These are phyloP conservation scores for Pichia rugopelliculosa DNA, from an alignment of 805 yeast genomes.

Conservation along the genomic window DNA sequence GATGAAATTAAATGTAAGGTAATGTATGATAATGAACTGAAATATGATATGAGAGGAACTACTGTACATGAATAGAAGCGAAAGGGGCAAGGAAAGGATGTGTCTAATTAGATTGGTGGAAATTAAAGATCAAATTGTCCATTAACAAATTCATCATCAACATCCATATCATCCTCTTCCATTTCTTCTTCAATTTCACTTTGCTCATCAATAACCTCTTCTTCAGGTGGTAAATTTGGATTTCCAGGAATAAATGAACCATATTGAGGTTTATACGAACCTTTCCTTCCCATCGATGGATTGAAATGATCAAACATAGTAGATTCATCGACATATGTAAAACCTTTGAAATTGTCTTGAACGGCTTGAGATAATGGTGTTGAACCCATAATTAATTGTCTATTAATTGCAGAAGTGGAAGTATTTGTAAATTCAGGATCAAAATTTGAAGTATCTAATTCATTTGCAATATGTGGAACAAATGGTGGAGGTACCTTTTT, in stretches of 20 bases:
- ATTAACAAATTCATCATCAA: constrained; percentile 75
- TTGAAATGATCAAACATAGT: constrained; percentile 79
- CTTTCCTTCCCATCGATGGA: constrained; percentile 31
- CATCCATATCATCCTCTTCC: constrained; percentile 43
- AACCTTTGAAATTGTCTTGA: constrained; percentile 95
- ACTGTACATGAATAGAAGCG: neutral
- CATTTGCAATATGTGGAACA: constrained; percentile 86
- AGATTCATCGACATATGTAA: constrained; percentile 92
- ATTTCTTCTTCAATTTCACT: constrained; percentile 37
- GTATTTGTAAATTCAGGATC: constrained; percentile 97
- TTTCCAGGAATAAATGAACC: constrained; percentile 77
- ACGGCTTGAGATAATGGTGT: constrained; percentile 92
- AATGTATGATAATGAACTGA: neutral
- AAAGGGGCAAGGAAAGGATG: neutral
- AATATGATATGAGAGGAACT: neutral
- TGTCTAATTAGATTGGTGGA: neutral
- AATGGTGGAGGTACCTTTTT: constrained; percentile 94
- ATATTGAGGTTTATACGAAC: constrained; percentile 32
- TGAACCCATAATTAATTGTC: constrained; percentile 53
- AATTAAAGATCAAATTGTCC: constrained; percentile 75
- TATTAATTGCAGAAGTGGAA: constrained; percentile 72
- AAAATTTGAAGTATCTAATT: constrained; percentile 92
- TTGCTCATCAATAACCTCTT: constrained; percentile 73
- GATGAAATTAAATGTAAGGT: neutral
- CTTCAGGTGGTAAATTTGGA: constrained; percentile 75